Conservation (phyloP, 192 early-diverging fungal species). For the Oehlia diaphana region DNA sequence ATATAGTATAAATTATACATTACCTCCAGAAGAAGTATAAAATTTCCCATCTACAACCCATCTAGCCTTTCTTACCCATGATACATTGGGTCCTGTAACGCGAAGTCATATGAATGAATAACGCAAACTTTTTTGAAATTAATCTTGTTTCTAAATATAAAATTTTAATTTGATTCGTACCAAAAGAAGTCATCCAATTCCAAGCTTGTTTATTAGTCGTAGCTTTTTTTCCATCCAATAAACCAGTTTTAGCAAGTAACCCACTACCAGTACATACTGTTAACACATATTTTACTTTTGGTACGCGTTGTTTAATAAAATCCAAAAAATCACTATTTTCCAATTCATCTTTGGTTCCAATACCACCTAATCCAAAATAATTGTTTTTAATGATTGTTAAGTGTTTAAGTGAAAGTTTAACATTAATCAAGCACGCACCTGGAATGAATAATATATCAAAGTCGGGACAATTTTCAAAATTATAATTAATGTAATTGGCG, state of each 20-base stretch:
- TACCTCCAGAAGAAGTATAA: conserved; percentile 41
- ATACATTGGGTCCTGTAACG: conserved; percentile 37
- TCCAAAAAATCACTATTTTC: neutral
- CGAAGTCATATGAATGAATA: neutral
- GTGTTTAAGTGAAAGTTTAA: neutral
- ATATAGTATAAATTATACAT: too few species aligned
- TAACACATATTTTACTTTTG: conserved; percentile 13
- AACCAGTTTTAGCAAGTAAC: conserved; percentile 46
- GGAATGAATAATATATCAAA: conserved; percentile 8
- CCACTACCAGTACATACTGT: conserved; percentile 48
- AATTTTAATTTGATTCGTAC: neutral
- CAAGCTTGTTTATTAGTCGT: conserved; percentile 39
- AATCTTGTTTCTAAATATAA: neutral
- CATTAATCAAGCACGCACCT: neutral
- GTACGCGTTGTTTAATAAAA: neutral
- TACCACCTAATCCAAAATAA: neutral
- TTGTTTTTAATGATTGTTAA: neutral
- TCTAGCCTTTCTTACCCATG: conserved; percentile 53
- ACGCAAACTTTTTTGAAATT: neutral
- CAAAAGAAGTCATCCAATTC: conserved; percentile 9
- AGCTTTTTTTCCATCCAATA: conserved; percentile 45
- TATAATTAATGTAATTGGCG: neutral
- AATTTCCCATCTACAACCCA: conserved; percentile 56
- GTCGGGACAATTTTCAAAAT: neutral
- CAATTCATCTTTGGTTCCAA: neutral